Evolutionary conservation across 495 filamentous ascomycete genomes (phyloP), one percentile per base, ranked within the genome.

Genomic region (Astrothelium macrocarpum): DNA sequence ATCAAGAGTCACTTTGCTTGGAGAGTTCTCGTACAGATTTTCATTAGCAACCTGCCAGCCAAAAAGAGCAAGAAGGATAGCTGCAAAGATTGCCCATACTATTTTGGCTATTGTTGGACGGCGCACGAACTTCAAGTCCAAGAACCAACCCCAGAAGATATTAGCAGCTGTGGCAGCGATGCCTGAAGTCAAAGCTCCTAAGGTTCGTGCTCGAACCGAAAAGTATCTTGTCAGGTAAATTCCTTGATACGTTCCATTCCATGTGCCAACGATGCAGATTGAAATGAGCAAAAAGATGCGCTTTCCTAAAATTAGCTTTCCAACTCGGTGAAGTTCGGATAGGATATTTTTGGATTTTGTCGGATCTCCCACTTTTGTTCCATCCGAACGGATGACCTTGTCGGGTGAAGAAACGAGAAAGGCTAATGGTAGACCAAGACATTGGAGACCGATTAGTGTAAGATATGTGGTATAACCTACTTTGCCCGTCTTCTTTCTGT

Each of bases 211-310:
- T 0, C 81, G 78, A 9, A 85, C 82, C 1, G 79, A 80, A 70
- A 85, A 85, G 67, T 85, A 85, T 59, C 80, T 80, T 20, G 81
- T 80, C 66, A 84, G 74, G 70, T 84, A 85, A 65, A 83, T 84
- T n/a, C 79, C 78, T 34, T 80, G 72, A 53, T 85, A 84, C 2
- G 82, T 81, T 5, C 69, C 63, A 59, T 82, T 82, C 76, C 81
- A 85, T 53, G 80, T 78, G 59, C 78, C 79, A 0, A 80, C 79
- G n/a, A 83, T 71, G 32, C 82, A 76, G 42, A 84, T 73, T 11
- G 82, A 82, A 18, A 85, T 72, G 4, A 85, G 73, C 0, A 84
- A 71, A 53, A 78, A 73, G 70, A 84, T 78, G 25, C 81, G 73
- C 67, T 72, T 79, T 16, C 77, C 70, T 65, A 73, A 79, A 11